Evolutionary conservation across 2,329 filamentous ascomycete genomes (phyloP).

Genomic region (Paecilomyces dactylethromorphus): DNA sequence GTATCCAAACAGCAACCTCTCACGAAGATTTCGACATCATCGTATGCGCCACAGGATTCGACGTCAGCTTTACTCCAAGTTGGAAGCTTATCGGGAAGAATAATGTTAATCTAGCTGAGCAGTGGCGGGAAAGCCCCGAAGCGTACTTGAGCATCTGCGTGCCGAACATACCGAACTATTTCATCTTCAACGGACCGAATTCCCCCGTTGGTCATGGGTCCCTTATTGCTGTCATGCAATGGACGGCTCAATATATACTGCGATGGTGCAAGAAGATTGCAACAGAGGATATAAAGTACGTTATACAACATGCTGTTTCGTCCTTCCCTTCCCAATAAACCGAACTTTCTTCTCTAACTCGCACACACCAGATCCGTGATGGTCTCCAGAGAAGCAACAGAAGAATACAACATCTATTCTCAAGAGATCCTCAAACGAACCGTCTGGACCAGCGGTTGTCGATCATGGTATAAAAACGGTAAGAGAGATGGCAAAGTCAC

Average conservation of each 20-base stretch:
- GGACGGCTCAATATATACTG: slow-evolving; percentile 13
- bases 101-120: not conserved
- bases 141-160: not conserved
- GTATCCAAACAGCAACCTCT: slow-evolving; percentile 48
- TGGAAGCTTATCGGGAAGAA: not conserved
- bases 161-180: not conserved
- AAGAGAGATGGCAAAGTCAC: not conserved
- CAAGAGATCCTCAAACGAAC: slow-evolving; percentile 11
- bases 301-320: not conserved
- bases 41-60: slow-evolving; percentile 55
- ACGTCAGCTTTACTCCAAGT: not conserved
- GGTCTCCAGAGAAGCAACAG: slow-evolving; percentile 1
- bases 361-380: not conserved
- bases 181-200: slow-evolving; percentile 2
- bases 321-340: not conserved
- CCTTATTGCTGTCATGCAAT: slow-evolving; percentile 6
- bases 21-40: slow-evolving; percentile 51
- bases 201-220: slow-evolving; percentile 14
- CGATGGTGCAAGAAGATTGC: slow-evolving; percentile 12
- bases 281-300: not conserved
- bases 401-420: slow-evolving; percentile 10
- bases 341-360: not conserved
- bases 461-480: slow-evolving; percentile 11
- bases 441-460: slow-evolving; percentile 12
- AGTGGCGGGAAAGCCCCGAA: not conserved